Evolutionary conservation across 306 rosid species (phyloP), one percentile per base, ranked within the genome.

Genomic region (Gastrolobium villosum): DNA sequence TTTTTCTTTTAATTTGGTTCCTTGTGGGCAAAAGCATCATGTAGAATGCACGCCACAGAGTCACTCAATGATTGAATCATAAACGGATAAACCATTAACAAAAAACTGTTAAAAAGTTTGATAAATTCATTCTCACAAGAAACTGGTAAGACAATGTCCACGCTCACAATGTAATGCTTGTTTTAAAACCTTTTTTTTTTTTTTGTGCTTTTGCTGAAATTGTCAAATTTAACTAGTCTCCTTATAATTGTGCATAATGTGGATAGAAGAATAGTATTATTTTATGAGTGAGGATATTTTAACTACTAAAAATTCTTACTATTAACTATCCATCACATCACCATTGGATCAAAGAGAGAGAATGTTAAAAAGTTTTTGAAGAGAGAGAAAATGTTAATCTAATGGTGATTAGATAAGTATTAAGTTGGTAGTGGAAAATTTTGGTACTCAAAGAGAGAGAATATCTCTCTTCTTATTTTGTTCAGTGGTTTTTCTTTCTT

Each of bases 21-120:
- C 81, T 75, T 53, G 65, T 56, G 64, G 79, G 74, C 72, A 59
- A 60, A 74, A 79, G 68, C 81, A 45, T 79, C 81, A 45, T 79
- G 78, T n/a, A 45, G 50, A 69, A 36, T 79, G 75, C 81, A 69
- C 75, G 65, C 26, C 9, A 66, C 53, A 35, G 52, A 78, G 77
- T 50, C 37, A 75, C 48, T 44, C 55, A 74, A 69, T 71, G 37
- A 79, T 79, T 68, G 56, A 54, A 54, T 34, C 63, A n/a, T 26
- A 7, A 65, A 37, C 61, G 14, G 67, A 50, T 64, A 20, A 20
- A 0, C 26, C 52, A 11, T 69, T 69, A 52, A 65, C 54, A 9
- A 40, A 73, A 5, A 59, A 40, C 36, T 56, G 65, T 32, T 59
- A 7, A 20, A 40, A 61, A 62, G 55, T 44, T 52, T 61, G 74